Evolutionary conservation across 164 flowering plant genomes (phyloP), one percentile per base, ranked within the genome.

Genomic region (Nymphaea colorata): DNA sequence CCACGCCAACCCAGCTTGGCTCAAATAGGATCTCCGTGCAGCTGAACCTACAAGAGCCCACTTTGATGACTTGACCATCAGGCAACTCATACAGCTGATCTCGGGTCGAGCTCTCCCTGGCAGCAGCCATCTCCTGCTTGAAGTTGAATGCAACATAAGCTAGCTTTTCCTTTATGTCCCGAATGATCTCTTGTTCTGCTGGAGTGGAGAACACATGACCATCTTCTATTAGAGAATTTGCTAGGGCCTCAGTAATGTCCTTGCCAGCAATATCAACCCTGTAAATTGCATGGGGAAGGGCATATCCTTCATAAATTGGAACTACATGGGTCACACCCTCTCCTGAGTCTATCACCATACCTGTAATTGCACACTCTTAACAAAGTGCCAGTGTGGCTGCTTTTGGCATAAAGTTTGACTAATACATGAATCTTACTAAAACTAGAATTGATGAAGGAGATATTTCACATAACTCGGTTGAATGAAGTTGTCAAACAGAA

Each of bases 291-390:
- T 73, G 79, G 18, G 79, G 75, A 3, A 77, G 71, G 4, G 76
- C 71, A 59, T 78, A 78, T 7, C 79, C 81, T 62, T 78, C 81
- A 16, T 78, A 78, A 44, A 78, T 72, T 25, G 78, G 73, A 59
- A 75, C 81, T 12, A 71, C 71, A 68, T 75, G 76, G 5, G 76
- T 75, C 61, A 73, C 81, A 16, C 81, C 78, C 53, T 75, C 78
- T 45, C 80, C 80, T 65, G 72, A 72, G 63, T 79, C 81, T 75
- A 79, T 67, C 67, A 79, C 82, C 65, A 76, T 76, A 36, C 82
- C 82, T 73, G 64, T 15, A 51, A 25, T 25, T 25, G 36, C 36
- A 25, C 36, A 25, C 36, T 25, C 36, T 25, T 25, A 25, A 25
- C 36, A 25, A 25, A 25, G 36, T 25, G 36, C 36, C 36, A 25